These are phyloP conservation scores for Croton setiger DNA, from an alignment of 441 rosid genomes.

Conservation along the genomic window DNA sequence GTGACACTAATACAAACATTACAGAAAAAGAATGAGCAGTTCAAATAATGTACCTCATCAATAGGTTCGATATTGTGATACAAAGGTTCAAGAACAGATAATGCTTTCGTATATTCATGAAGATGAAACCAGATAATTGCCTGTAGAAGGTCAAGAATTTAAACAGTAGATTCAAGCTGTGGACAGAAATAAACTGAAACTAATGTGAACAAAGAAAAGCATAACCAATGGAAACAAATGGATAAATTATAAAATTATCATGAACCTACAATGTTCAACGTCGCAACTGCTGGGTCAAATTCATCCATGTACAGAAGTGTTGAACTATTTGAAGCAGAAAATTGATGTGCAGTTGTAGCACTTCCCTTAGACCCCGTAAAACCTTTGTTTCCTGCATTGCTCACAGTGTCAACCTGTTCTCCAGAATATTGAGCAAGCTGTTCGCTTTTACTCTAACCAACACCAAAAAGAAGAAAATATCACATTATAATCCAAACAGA, in stretches of 20 bases:
- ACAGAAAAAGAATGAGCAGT: slow-evolving; percentile 10
- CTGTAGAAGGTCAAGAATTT: slow-evolving; percentile 35
- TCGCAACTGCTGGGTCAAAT: slow-evolving; percentile 69
- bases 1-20: slow-evolving; percentile 19
- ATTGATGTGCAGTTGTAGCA: slow-evolving; percentile 29
- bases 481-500: background rate
- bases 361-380: slow-evolving; percentile 55
- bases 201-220: no score
- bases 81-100: slow-evolving; percentile 77
- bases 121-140: slow-evolving; percentile 96
- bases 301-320: slow-evolving; percentile 54
- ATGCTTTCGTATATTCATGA: slow-evolving; percentile 72
- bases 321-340: slow-evolving; percentile 36
- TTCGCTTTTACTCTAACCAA: slow-evolving; percentile 60
- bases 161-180: slow-evolving; percentile 22
- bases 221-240: slow-evolving; percentile 7
- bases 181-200: background rate
- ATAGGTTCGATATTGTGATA: slow-evolving; percentile 74
- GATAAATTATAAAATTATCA: slow-evolving; percentile 7
- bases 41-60: slow-evolving; percentile 70
- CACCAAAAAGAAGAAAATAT: slow-evolving; percentile 10
- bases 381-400: slow-evolving; percentile 43
- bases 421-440: slow-evolving; percentile 62
- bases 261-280: slow-evolving; percentile 68
- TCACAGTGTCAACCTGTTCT: slow-evolving; percentile 57